Base-by-base conservation (phyloP, 371 early-diverging fungal species). In the Gilbertella persicaria region DNA sequence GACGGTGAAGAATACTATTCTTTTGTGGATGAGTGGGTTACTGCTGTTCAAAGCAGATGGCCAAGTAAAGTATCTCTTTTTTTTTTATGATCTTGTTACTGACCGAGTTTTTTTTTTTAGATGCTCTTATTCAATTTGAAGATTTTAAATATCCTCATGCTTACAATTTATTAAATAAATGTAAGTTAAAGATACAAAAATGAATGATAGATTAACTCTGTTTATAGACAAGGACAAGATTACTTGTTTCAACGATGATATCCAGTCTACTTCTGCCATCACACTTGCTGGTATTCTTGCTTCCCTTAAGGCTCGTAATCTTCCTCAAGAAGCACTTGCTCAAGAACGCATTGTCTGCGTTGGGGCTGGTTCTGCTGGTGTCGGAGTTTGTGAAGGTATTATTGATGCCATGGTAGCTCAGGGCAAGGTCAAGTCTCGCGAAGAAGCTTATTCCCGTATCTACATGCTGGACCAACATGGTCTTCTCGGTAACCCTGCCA, bases 231-330 rank as follows among this genome's bases (percentile, higher is more conserved):
- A 71, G 29, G 66, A 86, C 42, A 67, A 73, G 36, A 54, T 81
- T 44, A 79, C 80, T 28, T 82, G 82, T 28, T 85, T 85, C 53
- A 86, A 86, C 51, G 87, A 86, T 50, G 87, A 86, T 45, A 86
- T 86, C 14, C 87, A 86, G 44, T 73, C 73, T 1, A 84, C 85
- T 2, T 82, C 82, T 4, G 78, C 83, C n/a, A 79, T 85, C 23
- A 77, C 82, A 24, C 41, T 85, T 49, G 85, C 85, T n/a, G 80
- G 82, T 64, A 73, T 85, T 25, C 64, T 85, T n/a, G 79, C 81
- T 19, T 67, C 84, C 1, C 49, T 86, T 17, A 84, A 82, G 56
- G 74, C 79, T 3, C 71, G 83, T 52, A 64, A 80, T 2, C 25
- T 42, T 20, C 45, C 67, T 7, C 76, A 75, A 44, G 79, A 82